A percentile compares a stretch with the other conserved stretches of the same genome.
Conservation (phyloP, 2,329 filamentous ascomycete genomes). For the Pseudogymnoascus sp. region DNA sequence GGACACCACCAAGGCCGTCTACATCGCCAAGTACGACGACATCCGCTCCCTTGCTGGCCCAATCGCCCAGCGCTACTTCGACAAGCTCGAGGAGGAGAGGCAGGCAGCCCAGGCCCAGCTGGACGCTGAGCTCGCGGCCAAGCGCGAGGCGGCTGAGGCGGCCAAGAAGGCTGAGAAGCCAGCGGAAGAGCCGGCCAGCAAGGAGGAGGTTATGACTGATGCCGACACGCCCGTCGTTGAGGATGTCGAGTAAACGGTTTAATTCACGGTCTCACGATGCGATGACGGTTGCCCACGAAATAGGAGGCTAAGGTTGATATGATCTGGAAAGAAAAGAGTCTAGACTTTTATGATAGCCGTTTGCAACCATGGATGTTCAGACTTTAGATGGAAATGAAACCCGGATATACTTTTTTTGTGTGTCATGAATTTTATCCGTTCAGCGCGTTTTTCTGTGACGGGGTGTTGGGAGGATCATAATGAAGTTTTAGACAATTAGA, state of each 20-base stretch:
- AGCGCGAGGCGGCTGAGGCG: slow-evolving; percentile 35
- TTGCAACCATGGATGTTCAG: slow-evolving; percentile 8
- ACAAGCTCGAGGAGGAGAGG: slow-evolving; percentile 85
- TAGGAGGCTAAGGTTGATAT: background rate
- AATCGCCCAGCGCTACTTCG: slow-evolving; percentile 88
- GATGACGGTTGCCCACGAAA: slow-evolving; percentile 8
- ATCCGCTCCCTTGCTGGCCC: slow-evolving; percentile 85
- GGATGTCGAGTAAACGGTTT: slow-evolving; percentile 21
- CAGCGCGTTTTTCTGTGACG: background rate
- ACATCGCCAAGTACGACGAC: slow-evolving; percentile 92
- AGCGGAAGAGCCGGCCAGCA: slow-evolving; percentile 30
- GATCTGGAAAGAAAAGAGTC: background rate
- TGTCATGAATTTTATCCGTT: slow-evolving; percentile 2
- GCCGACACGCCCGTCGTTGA: slow-evolving; percentile 48
- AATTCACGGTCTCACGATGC: slow-evolving; percentile 7
- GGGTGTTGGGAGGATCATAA: background rate
- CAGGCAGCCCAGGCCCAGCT: slow-evolving; percentile 67
- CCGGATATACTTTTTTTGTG: slow-evolving; percentile 8
- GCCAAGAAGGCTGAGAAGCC: slow-evolving; percentile 48
- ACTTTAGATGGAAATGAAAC: slow-evolving; percentile 10
- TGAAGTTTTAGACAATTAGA: slow-evolving; percentile 1
- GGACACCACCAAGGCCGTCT: slow-evolving; percentile 87
- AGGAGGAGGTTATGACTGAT: slow-evolving; percentile 58
- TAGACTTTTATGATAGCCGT: slow-evolving; percentile 6
- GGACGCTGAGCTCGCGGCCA: slow-evolving; percentile 69